Conservation (phyloP, 495 filamentous ascomycete genomes). For the Chaetomium fimeti region DNA sequence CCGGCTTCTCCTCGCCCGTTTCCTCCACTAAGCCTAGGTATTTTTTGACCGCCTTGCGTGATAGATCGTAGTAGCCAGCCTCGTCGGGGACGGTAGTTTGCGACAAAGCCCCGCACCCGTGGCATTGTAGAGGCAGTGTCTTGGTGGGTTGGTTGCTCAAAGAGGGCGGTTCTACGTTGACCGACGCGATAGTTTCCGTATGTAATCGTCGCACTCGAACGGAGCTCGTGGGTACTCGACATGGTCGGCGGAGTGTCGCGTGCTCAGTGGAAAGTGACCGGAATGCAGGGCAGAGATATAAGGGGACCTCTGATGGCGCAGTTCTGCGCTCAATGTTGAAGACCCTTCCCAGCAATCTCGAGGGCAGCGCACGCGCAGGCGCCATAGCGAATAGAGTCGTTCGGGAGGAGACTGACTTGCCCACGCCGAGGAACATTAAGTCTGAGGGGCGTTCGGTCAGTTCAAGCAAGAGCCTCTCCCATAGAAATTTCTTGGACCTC, state of each 20-base stretch:
- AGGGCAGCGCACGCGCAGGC: conserved; percentile 25
- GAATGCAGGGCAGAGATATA: conserved; percentile 48
- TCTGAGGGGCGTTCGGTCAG: neutral
- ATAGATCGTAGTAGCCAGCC: conserved; percentile 72
- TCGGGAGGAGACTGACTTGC: neutral
- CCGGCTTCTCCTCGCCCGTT: conserved; percentile 27
- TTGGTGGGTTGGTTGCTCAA: conserved; percentile 13
- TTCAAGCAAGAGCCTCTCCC: neutral
- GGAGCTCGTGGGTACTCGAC: conserved; percentile 26
- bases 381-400: conserved; percentile 26
- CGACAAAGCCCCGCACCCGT: conserved; percentile 84
- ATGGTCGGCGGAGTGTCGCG: conserved; percentile 7
- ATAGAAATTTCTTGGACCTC: conserved; percentile 3
- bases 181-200: conserved; percentile 19
- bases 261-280: conserved; percentile 9
- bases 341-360: conserved; percentile 44
- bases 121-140: conserved; percentile 63
- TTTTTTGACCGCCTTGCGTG: conserved; percentile 51
- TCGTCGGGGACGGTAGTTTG: conserved; percentile 67
- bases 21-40: conserved; percentile 40
- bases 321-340: conserved; percentile 40
- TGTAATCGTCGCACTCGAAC: conserved; percentile 36
- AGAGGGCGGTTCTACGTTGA: neutral
- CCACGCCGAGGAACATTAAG: too few relatives aligned
- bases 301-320: conserved; percentile 38